A percentile compares a stretch with the other conserved stretches of the same genome.
Conservation (phyloP, 371 early-diverging fungal genomes). For the Conidiobolus incongruus region DNA sequence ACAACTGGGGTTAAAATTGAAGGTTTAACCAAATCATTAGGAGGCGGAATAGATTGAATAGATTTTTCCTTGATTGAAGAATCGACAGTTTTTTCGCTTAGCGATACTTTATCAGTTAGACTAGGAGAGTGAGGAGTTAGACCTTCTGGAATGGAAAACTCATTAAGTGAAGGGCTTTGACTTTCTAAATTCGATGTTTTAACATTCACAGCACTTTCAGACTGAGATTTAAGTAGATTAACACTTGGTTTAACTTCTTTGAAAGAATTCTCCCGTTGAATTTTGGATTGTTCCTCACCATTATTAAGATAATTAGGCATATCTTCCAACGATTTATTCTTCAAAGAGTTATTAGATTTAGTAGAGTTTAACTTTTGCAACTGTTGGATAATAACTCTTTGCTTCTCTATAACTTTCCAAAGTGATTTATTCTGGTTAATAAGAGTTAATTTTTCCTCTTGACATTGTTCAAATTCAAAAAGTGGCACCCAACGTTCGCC, state of each 20-base stretch:
- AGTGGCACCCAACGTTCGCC: too few relatives aligned
- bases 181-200: too few relatives aligned
- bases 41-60: too few relatives aligned
- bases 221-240: too few relatives aligned
- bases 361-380: constrained; percentile 11
- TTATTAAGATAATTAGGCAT: not conserved
- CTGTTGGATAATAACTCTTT: constrained; percentile 57
- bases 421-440: constrained; percentile 62
- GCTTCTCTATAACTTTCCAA: constrained; percentile 77
- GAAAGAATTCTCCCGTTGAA: too few relatives aligned
- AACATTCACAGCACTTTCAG: too few relatives aligned
- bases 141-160: not conserved
- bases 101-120: not conserved
- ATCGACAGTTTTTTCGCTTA: not conserved
- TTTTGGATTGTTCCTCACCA: not conserved
- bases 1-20: too few relatives aligned
- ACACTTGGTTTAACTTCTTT: too few relatives aligned
- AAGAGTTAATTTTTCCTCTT: constrained; percentile 33
- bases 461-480: constrained; percentile 4
- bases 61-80: not conserved
- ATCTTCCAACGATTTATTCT: not conserved
- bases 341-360: not conserved
- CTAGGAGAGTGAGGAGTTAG: not conserved
- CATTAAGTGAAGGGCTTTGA: too few relatives aligned
- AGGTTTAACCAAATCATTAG: too few relatives aligned